phyloP scores from a whole-genome alignment of 2,329 filamentous ascomycete genomes.

The Achaetomium macrosporum region DNA sequence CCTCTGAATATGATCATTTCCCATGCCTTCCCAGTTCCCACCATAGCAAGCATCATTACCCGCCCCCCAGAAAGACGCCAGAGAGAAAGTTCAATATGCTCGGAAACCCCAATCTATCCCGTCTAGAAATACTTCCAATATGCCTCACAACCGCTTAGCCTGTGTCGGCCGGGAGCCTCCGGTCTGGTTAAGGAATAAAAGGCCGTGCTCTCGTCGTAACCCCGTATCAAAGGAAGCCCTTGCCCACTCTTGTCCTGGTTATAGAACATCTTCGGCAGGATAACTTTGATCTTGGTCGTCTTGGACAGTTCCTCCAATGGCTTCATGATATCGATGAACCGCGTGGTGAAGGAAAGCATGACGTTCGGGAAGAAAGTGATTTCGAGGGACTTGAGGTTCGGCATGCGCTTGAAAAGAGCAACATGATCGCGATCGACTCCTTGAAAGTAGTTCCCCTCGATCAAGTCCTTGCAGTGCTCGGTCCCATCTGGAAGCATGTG shows the following conservation, averaged over 20 bases:
- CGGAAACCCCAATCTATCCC: too few species aligned
- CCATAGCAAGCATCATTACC: too few species aligned
- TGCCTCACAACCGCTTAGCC: neutral
- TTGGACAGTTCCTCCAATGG: conserved; percentile 6
- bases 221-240: neutral
- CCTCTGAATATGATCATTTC: too few species aligned
- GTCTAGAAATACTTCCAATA: neutral
- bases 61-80: too few species aligned
- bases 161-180: neutral
- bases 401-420: conserved; percentile 7
- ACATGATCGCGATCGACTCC: neutral
- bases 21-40: too few species aligned
- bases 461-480: conserved; percentile 4
- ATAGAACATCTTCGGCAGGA: neutral
- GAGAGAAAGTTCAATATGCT: too few species aligned
- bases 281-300: neutral
- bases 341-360: conserved; percentile 1
- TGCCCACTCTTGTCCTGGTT: neutral
- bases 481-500: conserved; percentile 5
- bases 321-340: conserved; percentile 2
- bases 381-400: conserved; percentile 5
- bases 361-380: conserved; percentile 14
- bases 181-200: neutral
- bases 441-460: conserved; percentile 11
- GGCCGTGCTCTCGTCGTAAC: neutral